Evolutionary conservation across 164 flowering plant species (phyloP).

Genomic region (Warburgia ugandensis): DNA sequence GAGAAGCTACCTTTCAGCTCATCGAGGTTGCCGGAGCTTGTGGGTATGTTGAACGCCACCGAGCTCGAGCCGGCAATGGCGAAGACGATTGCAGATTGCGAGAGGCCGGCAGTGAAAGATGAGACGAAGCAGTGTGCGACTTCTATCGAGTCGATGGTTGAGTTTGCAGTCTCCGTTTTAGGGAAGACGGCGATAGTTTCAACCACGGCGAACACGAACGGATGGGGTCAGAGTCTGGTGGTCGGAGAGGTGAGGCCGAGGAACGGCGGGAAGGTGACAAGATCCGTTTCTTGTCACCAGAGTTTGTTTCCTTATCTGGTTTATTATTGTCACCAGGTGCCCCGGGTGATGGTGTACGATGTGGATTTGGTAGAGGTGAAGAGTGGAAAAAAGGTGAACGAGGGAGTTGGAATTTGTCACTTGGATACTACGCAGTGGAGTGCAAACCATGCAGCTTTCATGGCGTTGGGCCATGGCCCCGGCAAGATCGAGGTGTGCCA

Average conservation of each 20-base stretch:
- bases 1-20: conserved; percentile 60
- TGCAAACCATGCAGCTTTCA: conserved; percentile 60
- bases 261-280: conserved; percentile 61
- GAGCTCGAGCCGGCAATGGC: conserved; percentile 29
- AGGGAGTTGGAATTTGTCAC: conserved; percentile 78
- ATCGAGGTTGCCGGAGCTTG: conserved; percentile 22
- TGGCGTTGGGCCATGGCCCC: conserved; percentile 64
- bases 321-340: conserved; percentile 89
- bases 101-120: conserved; percentile 57
- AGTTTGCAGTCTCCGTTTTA: conserved; percentile 56
- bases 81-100: conserved; percentile 55
- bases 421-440: conserved; percentile 78
- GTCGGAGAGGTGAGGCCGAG: conserved; percentile 54
- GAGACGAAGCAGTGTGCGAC: conserved; percentile 77
- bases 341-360: conserved; percentile 66
- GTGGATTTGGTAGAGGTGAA: conserved; percentile 41
- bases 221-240: conserved; percentile 40
- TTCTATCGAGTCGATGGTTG: conserved; percentile 73
- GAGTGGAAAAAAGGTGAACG: conserved; percentile 39
- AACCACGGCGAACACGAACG: conserved; percentile 46
- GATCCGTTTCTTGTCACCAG: conserved; percentile 79
- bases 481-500: conserved; percentile 52
- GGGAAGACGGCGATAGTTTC: conserved; percentile 41
- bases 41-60: conserved; percentile 36
- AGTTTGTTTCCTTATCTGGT: conserved; percentile 72